A percentile compares a stretch with the other conserved stretches of the same genome.
Conservation (phyloP, 1,284 basidiomycete genomes). For the Malassezia obtusa region DNA sequence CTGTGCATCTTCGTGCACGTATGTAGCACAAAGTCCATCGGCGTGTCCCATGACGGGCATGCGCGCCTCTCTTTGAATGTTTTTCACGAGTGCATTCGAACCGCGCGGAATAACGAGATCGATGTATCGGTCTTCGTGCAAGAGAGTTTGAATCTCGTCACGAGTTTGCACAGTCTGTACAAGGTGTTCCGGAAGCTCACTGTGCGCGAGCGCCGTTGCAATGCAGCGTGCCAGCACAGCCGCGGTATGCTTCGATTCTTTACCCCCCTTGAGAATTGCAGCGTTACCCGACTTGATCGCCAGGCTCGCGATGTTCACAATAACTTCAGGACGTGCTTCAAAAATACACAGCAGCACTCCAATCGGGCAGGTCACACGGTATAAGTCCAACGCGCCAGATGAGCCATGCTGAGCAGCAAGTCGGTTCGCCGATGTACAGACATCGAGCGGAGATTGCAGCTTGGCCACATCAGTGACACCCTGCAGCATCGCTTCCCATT, state of each 20-base stretch:
- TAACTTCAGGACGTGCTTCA: conserved; percentile 92
- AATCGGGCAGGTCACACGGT: conserved; percentile 90
- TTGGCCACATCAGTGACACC: conserved; percentile 77
- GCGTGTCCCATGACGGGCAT: conserved; percentile 99
- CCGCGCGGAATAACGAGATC: conserved; percentile 95
- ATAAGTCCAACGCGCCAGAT: conserved; percentile 67
- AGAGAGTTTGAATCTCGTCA: conserved; percentile 76
- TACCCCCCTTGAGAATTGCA: conserved; percentile 45
- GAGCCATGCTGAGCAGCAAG: conserved; percentile 54
- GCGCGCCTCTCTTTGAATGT: conserved; percentile 77
- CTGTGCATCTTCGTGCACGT: conserved; percentile 73
- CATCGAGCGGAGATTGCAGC: conserved; percentile 76
- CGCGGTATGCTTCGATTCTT: conserved; percentile 32
- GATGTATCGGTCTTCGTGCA: conserved; percentile 80
- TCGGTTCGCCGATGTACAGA: conserved; percentile 74
- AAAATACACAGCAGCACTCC: conserved; percentile 95
- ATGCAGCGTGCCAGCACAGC: conserved; percentile 54
- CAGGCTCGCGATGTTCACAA: conserved; percentile 89
- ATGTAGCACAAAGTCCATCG: conserved; percentile 83
- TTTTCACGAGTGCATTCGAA: conserved; percentile 76
- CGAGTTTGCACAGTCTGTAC: conserved; percentile 87
- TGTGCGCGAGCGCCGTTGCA: conserved; percentile 60
- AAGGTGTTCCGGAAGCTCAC: conserved; percentile 63
- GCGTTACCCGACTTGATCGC: conserved; percentile 85
- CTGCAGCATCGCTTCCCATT: conserved; percentile 87